phyloP scores from a whole-genome alignment of 1,139 yeast genomes.

The Saccharomyces uvarum region DNA sequence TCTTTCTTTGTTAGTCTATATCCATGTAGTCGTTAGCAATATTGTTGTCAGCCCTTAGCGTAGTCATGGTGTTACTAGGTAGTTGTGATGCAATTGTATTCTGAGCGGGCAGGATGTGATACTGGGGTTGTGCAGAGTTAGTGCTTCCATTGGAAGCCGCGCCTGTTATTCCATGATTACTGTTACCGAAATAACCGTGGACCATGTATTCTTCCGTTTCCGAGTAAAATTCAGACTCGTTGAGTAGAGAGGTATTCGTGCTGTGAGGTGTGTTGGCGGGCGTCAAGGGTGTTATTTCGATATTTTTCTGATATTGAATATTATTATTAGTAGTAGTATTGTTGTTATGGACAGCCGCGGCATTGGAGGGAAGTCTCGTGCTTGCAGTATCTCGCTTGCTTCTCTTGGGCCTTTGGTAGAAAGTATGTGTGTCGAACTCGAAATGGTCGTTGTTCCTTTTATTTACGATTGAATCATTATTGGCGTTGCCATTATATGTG shows the following conservation, averaged over 20 bases:
- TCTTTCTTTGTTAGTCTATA: not conserved
- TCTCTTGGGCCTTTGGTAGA: slow-evolving; percentile 1
- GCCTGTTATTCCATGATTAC: not conserved
- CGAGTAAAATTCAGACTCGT: not conserved
- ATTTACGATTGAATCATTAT: not conserved
- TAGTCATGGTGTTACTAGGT: not conserved
- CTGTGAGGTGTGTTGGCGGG: not conserved
- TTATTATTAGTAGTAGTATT: not conserved
- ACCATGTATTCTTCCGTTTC: not conserved
- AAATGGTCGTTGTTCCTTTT: not conserved
- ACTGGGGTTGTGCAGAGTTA: not conserved
- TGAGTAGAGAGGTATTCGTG: not conserved
- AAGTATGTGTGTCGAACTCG: not conserved
- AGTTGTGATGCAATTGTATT: not conserved
- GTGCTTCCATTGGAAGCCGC: not conserved
- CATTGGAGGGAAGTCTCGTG: not conserved
- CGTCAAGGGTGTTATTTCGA: not conserved
- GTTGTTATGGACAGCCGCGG: not conserved
- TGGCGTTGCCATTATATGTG: not conserved
- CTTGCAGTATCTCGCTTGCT: not conserved
- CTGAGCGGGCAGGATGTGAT: not conserved
- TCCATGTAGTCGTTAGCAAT: not conserved
- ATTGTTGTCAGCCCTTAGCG: not conserved
- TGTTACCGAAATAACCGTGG: not conserved
- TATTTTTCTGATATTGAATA: not conserved